A percentile compares a stretch with the other conserved stretches of the same genome.
Evolutionary conservation across 352 stramenopile species (phyloP).

Genomic region (Bremia lactucae): DNA sequence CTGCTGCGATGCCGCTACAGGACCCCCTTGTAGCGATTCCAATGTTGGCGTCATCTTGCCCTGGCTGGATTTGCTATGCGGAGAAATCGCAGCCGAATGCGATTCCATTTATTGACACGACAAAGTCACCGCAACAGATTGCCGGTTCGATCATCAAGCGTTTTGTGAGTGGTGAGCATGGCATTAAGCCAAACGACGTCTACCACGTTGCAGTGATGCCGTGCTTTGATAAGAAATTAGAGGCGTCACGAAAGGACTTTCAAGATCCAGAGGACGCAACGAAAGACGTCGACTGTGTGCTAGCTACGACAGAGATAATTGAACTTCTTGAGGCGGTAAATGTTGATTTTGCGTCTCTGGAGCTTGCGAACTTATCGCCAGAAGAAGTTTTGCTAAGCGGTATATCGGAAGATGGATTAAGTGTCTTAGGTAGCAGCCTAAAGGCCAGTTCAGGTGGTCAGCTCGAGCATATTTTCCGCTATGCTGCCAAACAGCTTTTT

Average conservation of each 20-base stretch:
- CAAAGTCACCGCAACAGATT: conserved; percentile 94
- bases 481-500: conserved; percentile 84
- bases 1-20: conserved; percentile 39
- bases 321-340: conserved; percentile 48
- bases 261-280: conserved; percentile 44
- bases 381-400: conserved; percentile 70
- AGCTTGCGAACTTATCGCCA: conserved; percentile 43
- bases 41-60: conserved; percentile 93
- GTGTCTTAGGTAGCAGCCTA: conserved; percentile 46
- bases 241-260: conserved; percentile 90
- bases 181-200: conserved; percentile 45
- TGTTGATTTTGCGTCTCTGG: conserved; percentile 56
- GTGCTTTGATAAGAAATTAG: conserved; percentile 98
- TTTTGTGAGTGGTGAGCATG: conserved; percentile 54
- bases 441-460: conserved; percentile 82
- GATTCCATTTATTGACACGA: conserved; percentile 92
- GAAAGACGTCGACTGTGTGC: conserved; percentile 92
- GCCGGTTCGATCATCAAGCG: conserved; percentile 75
- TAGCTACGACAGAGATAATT: conserved; percentile 80
- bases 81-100: conserved; percentile 94
- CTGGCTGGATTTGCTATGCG: conserved; percentile 95
- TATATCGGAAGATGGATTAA: conserved; percentile 38
- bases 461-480: conserved; percentile 88
- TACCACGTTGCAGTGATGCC: conserved; percentile 96
- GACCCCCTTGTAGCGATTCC: conserved; percentile 70